Base-by-base conservation (phyloP, 2,329 filamentous ascomycete genomes). In the Hypoxylon sp. region DNA sequence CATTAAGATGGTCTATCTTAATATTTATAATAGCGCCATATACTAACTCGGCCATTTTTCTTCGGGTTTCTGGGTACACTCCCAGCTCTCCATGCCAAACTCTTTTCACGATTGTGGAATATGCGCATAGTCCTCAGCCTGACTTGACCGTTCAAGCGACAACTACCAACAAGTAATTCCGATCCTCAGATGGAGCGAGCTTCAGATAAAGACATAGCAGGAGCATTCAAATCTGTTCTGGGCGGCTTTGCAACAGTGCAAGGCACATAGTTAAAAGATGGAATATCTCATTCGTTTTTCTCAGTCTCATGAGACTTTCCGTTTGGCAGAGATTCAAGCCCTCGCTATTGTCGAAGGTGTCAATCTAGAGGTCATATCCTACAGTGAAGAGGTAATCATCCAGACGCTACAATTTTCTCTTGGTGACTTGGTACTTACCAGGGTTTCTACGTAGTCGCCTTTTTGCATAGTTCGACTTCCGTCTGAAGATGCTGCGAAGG, bases 291-390 rank as follows among this genome's bases (percentile, higher is more conserved):
- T 99, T 71, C 92, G 95, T 74, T 94, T 98, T 78, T 92, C 91
- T 48, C 96, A 98, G 80, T 85, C 88, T 65, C 94, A 98, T 79
- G 94, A 98, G 83, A 91, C 89, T n/a, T 99, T 99, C 78, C 91
- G 95, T 42, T 85, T 90, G 62, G 89, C 94, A 2, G 96, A 99
- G 80, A 87, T 97, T 13, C 84, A 95, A 76, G 90, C 96, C 24
- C 84, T 99, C 19, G 94, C 94, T 3, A 83, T 88, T 9, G 78
- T 95, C 4, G 87, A 90, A 62, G 85, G 85, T 9, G 83, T 96
- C 37, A 81, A 91, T 24, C 78, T 98, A 57, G 86, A 92, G 72
- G 86, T 98, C 67, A 74, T 95, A n/a, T 87, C 85, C 6, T 98
- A 98, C 79, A 87, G 86, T 68, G 82, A 90, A 68, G 86, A 90